Base-by-base conservation (phyloP, 1,139 yeast genomes). In the Saccharomycopsis crataegensis region DNA sequence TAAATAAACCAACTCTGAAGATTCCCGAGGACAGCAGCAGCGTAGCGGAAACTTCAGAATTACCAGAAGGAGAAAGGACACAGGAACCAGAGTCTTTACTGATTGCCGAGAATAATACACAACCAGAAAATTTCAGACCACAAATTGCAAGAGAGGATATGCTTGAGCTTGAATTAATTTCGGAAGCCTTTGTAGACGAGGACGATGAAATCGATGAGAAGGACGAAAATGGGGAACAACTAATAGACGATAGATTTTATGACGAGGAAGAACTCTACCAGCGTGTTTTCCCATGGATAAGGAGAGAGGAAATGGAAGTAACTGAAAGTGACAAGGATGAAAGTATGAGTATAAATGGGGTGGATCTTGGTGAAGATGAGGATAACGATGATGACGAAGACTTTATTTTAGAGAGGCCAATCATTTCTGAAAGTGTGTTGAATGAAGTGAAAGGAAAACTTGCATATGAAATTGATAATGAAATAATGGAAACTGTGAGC, bases 261-360 rank as follows among this genome's bases (percentile, higher is more conserved):
- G 55, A 56, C 28, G 58, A 54, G 41, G 57, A 56, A 8, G 55
- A 53, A 31, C 32, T 56, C 14, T 56, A 53, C 43, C 37, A 48
- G 28, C 43, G 55, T 34, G 52, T 56, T 1, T 56, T 56, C 40
- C 58, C 57, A 11, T 56, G 58, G 58, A 12, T 56, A 8, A 44
- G 37, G 37, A 16, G 8, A 11, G 40, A 50, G 9, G 45, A 41
- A 7, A 48, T 43, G 6, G 51, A 36, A 9, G 8, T 8, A 9
- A 31, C 43, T 5, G 46, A 52, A 12, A 8, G 16, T 3, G 38
- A 33, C 3, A 34, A 34, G 31, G 8, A 17, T 16, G 43, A 48
- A 33, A 33, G 12, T 22, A 22, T 22, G 4, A 22, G 28, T 4
- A 22, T 22, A 22, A 22, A 22, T 22, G 28, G 28, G 28, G 28